phyloP scores from a whole-genome alignment of 2,329 filamentous ascomycete species.

The Colletotrichum magnum region DNA sequence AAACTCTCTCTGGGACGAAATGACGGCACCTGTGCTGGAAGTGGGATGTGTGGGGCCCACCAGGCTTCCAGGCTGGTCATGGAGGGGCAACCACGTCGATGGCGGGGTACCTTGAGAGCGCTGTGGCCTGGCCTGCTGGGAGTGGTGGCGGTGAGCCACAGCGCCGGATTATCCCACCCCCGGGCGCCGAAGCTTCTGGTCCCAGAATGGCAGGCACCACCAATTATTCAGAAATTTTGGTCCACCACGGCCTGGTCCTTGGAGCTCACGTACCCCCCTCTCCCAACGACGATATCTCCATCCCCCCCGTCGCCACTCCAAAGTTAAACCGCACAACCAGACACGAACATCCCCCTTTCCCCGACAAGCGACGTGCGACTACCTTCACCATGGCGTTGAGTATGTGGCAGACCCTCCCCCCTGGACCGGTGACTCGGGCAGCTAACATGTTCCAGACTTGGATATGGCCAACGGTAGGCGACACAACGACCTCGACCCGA shows the following conservation, averaged over 20 bases:
- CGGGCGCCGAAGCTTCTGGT: conserved; percentile 40
- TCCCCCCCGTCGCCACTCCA: conserved; percentile 29
- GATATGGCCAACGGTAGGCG: conserved; percentile 85
- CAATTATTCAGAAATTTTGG: conserved; percentile 45
- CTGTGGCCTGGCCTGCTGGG: conserved; percentile 22
- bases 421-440: conserved; percentile 8
- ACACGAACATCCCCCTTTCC: not conserved
- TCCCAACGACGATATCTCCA: conserved; percentile 37
- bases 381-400: conserved; percentile 45
- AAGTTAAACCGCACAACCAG: conserved; percentile 33
- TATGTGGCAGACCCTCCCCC: conserved; percentile 34
- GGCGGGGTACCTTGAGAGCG: conserved; percentile 33
- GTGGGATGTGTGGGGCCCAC: conserved; percentile 31
- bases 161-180: conserved; percentile 35
- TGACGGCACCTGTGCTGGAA: conserved; percentile 38
- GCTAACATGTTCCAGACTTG: conserved; percentile 73
- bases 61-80: conserved; percentile 25
- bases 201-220: conserved; percentile 41
- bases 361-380: conserved; percentile 30
- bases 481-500: conserved; percentile 37
- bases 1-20: conserved; percentile 26
- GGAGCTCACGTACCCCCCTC: conserved; percentile 39
- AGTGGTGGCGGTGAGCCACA: conserved; percentile 32
- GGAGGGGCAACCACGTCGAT: conserved; percentile 38
- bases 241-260: conserved; percentile 39